Base-by-base conservation (phyloP, 768 basidiomycete species). In the Peribolospora kevripleyi region DNA sequence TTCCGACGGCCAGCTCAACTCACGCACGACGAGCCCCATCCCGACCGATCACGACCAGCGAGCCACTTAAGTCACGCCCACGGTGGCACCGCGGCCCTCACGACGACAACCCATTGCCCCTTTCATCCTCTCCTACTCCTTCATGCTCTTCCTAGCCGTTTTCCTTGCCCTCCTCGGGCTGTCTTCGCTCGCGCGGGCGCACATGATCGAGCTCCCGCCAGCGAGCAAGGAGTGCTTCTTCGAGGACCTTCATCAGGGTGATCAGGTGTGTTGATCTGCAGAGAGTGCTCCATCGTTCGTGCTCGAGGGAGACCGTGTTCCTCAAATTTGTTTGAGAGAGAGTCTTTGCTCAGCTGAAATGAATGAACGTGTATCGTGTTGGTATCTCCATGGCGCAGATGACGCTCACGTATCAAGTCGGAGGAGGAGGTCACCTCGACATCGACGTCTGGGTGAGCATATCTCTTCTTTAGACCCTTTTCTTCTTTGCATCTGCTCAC, bases 341-440 rank as follows among this genome's bases (percentile, higher is more conserved):
- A 49, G 39, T 42, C 14, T 41, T 9, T 53, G 42, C 10, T 7
- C 9, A 48, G 42, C 41, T 6, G 40, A 37, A 51, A 48, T 52
- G 49, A 56, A 13, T 41, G 39, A 46, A 25, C 25, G 25, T 25
- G 25, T 25, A 25, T 25, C 25, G 25, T 25, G 25, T 25, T 25
- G 25, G 25, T 25, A 1, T 25, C 25, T 25, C 25, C 42, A 42
- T 5, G 7, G 3, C 7, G 37, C 63, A 95, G 90, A 97, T 98
- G 93, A 91, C 91, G 37, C 84, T 98, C 51, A 93, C 91, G 45
- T 98, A 97, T 66, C 93, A 98, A 74, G 93, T 97, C 6, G 90
- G 86, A 53, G 87, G 85, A 48, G 93, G 93, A 37, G 91, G 93
- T 1, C 84, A 95, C 65, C 69, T 97, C 51, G 93, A 98, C 69